A percentile compares a stretch with the other conserved stretches of the same genome.
Evolutionary conservation across 1,139 yeast species (phyloP).

Genomic region (Kurtzmaniella quercitrusa): DNA sequence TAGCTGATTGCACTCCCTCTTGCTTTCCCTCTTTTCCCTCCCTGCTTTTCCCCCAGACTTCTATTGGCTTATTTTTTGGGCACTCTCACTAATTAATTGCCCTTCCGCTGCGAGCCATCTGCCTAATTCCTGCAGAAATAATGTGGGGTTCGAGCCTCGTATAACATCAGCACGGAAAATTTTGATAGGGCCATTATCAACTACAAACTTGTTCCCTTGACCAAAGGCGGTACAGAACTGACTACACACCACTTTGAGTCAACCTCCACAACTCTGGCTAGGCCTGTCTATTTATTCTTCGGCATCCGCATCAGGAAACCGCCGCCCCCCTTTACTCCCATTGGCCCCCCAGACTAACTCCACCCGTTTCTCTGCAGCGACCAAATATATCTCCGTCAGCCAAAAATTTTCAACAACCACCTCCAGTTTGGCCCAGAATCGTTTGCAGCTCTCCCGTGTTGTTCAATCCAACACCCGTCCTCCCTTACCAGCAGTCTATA

Average conservation of each 20-base stretch:
- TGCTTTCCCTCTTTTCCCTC: background rate
- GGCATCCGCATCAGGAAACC: too few relatives aligned
- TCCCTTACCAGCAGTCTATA: too few relatives aligned
- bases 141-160: constrained; percentile 1
- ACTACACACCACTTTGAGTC: background rate
- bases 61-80: constrained; percentile 1
- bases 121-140: background rate
- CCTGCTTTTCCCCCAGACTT: background rate
- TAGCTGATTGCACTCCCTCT: background rate
- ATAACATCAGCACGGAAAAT: background rate
- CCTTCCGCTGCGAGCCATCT: background rate
- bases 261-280: too few relatives aligned
- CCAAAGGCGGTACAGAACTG: background rate
- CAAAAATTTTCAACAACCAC: too few relatives aligned
- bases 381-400: too few relatives aligned
- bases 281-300: too few relatives aligned
- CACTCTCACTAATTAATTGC: background rate
- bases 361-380: too few relatives aligned
- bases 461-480: too few relatives aligned
- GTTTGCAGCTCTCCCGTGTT: too few relatives aligned
- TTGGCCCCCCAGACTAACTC: too few relatives aligned
- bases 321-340: too few relatives aligned
- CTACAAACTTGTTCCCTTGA: background rate
- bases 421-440: too few relatives aligned
- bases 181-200: background rate